Percentiles rank a stretch among this genome's conserved stretches.
Evolutionary conservation across 2,329 filamentous ascomycete genomes (phyloP).

Genomic region (Coniochaeta ligniaria): DNA sequence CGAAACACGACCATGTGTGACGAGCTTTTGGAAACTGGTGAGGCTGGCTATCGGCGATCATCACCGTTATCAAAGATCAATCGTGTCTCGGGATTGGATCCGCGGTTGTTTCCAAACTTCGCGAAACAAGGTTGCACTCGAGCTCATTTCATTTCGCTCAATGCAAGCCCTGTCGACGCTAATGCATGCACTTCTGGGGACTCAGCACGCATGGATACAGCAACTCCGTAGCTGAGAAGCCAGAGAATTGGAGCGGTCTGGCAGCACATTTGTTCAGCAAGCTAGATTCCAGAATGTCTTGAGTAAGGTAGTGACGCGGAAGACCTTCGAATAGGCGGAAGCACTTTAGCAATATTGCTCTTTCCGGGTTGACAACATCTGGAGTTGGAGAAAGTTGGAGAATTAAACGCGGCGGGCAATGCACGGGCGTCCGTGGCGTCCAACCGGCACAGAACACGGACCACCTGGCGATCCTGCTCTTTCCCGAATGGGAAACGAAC

Average conservation of each 20-base stretch:
- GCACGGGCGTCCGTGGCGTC: neutral
- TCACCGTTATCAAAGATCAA: constrained; percentile 2
- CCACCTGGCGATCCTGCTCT: neutral
- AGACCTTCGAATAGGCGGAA: too few relatives aligned
- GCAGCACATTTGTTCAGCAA: too few relatives aligned
- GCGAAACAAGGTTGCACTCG: neutral
- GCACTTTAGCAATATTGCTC: too few relatives aligned
- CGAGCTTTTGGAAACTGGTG: neutral
- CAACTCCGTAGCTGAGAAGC: neutral
- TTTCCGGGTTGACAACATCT: too few relatives aligned
- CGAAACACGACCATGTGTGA: neutral
- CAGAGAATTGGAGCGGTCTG: neutral
- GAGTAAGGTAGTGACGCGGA: too few relatives aligned
- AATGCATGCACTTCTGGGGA: constrained; percentile 10
- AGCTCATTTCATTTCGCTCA: constrained; percentile 11
- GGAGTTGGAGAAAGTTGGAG: neutral
- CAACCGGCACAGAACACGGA: neutral
- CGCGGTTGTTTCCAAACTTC: neutral
- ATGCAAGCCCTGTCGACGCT: constrained; percentile 10
- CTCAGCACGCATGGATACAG: neutral
- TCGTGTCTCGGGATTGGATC: neutral
- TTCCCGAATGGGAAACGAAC: neutral
- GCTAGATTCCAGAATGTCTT: too few relatives aligned
- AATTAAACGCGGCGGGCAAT: too few relatives aligned
- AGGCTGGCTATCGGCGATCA: constrained; percentile 1